Evolutionary conservation across 352 stramenopile genomes (phyloP), one percentile per base, ranked within the genome.

Genomic region (Globisporangium echinulatum): DNA sequence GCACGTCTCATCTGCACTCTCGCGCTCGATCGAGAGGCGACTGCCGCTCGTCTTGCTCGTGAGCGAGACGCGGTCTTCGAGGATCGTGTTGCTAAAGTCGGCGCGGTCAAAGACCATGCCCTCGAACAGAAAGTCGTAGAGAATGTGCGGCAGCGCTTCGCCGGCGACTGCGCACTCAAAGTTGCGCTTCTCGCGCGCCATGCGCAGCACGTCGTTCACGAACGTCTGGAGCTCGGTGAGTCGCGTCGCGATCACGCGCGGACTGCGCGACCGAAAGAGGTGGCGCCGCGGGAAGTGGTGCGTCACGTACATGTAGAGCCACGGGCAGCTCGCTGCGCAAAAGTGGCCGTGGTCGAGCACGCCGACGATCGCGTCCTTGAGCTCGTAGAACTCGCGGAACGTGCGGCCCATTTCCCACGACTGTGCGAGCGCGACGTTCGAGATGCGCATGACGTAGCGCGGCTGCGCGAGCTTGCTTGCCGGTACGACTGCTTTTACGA

Each of bases 111-210:
- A 88, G 49, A 93, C 78, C 83, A 91, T 90, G 49, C 82, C 80
- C 57, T 91, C 76, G 47, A 85, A 92, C 25, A 94, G 63, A 33
- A 94, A 94, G 42, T 85, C 77, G 64, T 90, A 89, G 42, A 92
- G 60, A 37, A 92, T 68, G 52, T 79, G 77, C 44, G 85, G 79
- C 15, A 94, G 59, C 4, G 76, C 69, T 10, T 85, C 71, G 7
- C 77, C 68, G 17, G 80, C 79, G 56, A 92, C 71, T 3, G 53
- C 13, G 54, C 83, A 94, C 10, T 88, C 79, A 39, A 82, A 64
- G 48, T 69, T 78, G 19, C 76, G 75, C 60, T 87, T 82, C 52
- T 89, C 79, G 55, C 82, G 83, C 42, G 74, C 74, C 64, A 82
- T 75, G 15, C 62, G 65, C 52, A 91, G 61, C 3, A 92, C 52